Base-by-base conservation (phyloP, 331 rosid genomes). In the Arachis monticola region DNA sequence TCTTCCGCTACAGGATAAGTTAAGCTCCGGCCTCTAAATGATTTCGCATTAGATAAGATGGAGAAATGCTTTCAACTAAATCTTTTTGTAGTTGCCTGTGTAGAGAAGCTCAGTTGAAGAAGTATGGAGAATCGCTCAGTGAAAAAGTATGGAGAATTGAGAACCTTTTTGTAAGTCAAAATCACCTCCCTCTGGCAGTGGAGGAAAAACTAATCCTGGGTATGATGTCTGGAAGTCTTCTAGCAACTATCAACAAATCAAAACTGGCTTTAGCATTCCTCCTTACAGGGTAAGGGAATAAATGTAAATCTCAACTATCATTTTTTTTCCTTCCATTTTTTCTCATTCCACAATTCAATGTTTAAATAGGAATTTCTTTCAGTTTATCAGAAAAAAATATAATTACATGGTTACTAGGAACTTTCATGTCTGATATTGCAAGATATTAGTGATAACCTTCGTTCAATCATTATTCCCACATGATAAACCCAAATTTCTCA, bases 131-230 rank as follows among this genome's bases (percentile, higher is more conserved):
- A 27, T 85, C 53, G 22, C 22, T 17, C 22, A 17, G 22, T 17
- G 22, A 17, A 17, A 17, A 17, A 17, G 22, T 17, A 17, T 17
- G 22, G 22, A 17, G 22, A 17, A 17, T 17, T 17, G 1, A 86
- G 91, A 82, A 92, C 93, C 82, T 83, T 83, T 17, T 76, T 5
- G 86, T 77, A 92, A 79, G 86, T 89, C 90, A 70, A 89, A 86
- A 79, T 85, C 80, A 38, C 97, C 97, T 76, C 93, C 88, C 83
- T 74, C 76, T 3, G 93, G 96, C 64, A 92, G 85, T 52, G 85
- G 57, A 79, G 97, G 97, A 71, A 92, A 86, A 1, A 48, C 65
- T 83, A 92, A 78, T 62, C 71, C 83, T 13, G 96, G 97, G 84
- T 92, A 85, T 68, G 97, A 83, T 65, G 81, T 73, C 82, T 83